phyloP scores from a whole-genome alignment of 192 early-diverging fungal species.

The Linnemannia hyalina region DNA sequence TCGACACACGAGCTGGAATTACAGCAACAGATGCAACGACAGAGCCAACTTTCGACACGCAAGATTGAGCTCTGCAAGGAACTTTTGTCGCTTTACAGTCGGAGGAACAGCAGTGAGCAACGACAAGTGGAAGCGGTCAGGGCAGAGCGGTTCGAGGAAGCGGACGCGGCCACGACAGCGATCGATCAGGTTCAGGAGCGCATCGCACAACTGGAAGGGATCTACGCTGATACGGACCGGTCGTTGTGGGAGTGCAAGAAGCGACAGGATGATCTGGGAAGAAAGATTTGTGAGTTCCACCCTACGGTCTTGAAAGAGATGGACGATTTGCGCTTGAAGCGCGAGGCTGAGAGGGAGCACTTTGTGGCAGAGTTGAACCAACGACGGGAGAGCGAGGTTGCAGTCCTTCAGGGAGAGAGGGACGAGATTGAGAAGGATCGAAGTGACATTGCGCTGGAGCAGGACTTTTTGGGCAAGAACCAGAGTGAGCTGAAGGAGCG shows the following conservation, averaged over 20 bases:
- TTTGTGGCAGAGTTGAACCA: neutral
- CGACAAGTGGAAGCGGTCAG: slow-evolving; percentile 30
- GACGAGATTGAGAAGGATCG: slow-evolving; percentile 28
- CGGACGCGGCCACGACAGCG: slow-evolving; percentile 16
- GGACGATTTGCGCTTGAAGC: slow-evolving; percentile 17
- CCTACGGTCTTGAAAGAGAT: slow-evolving; percentile 24
- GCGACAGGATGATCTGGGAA: slow-evolving; percentile 41
- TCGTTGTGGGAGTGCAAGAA: slow-evolving; percentile 37
- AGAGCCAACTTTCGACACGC: slow-evolving; percentile 32
- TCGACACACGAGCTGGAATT: slow-evolving; percentile 26
- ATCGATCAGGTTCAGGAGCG: slow-evolving; percentile 20
- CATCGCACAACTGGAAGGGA: slow-evolving; percentile 27
- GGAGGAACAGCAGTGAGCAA: slow-evolving; percentile 19
- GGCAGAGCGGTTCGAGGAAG: slow-evolving; percentile 36
- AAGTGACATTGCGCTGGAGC: slow-evolving; percentile 26
- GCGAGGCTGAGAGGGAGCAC: slow-evolving; percentile 14
- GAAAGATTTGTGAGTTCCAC: slow-evolving; percentile 26
- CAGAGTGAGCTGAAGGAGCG: slow-evolving; percentile 32
- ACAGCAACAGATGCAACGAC: slow-evolving; percentile 30
- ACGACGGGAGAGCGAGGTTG: slow-evolving; percentile 5
- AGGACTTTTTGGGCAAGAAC: slow-evolving; percentile 35
- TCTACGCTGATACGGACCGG: slow-evolving; percentile 17
- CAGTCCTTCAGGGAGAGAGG: slow-evolving; percentile 6
- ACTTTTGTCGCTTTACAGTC: slow-evolving; percentile 31
- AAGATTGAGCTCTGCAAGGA: slow-evolving; percentile 32